These are phyloP conservation scores for Trametes cinnabarina DNA, from an alignment of 768 basidiomycete genomes.

Conservation along the genomic window DNA sequence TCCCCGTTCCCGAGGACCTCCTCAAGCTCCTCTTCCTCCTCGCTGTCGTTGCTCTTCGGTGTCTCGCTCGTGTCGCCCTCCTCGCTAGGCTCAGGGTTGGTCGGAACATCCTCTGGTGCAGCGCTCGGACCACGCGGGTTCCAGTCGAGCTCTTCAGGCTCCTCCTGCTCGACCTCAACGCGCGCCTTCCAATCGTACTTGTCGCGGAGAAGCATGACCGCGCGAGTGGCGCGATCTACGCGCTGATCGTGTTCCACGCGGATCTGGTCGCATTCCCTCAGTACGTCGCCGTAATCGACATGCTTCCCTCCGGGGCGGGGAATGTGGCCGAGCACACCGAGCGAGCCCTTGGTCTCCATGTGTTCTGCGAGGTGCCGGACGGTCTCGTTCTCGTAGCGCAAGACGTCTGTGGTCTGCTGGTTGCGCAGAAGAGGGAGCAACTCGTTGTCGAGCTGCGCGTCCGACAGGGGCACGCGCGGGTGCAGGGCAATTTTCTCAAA, in stretches of 20 bases:
- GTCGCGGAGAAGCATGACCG: conserved; percentile 74
- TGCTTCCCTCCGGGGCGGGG: conserved; percentile 23
- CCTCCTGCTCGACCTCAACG: conserved; percentile 76
- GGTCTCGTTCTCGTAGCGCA: conserved; percentile 66
- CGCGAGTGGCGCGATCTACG: conserved; percentile 74
- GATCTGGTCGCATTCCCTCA: conserved; percentile 65
- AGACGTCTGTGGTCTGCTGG: conserved; percentile 75
- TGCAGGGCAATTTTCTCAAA: conserved; percentile 71
- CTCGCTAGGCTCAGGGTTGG: conserved; percentile 23
- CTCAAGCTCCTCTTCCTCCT: conserved; percentile 33
- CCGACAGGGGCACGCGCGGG: conserved; percentile 46
- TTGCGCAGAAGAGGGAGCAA: conserved; percentile 74
- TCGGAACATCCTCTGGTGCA: conserved; percentile 18
- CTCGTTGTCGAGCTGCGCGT: conserved; percentile 68
- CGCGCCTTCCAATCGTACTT: conserved; percentile 81
- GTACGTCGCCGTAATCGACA: conserved; percentile 53
- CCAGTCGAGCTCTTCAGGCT: conserved; percentile 76
- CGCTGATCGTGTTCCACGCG: conserved; percentile 69
- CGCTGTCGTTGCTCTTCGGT: conserved; percentile 31
- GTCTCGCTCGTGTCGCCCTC: conserved; percentile 29
- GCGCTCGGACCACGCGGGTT: conserved; percentile 46
- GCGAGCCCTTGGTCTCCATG: conserved; percentile 40
- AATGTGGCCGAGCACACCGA: conserved; percentile 34
- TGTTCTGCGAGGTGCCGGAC: conserved; percentile 68
- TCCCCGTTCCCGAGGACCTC: conserved; percentile 31